Conservation (phyloP, 1,284 basidiomycete species). For the Testicularia cyperi region DNA sequence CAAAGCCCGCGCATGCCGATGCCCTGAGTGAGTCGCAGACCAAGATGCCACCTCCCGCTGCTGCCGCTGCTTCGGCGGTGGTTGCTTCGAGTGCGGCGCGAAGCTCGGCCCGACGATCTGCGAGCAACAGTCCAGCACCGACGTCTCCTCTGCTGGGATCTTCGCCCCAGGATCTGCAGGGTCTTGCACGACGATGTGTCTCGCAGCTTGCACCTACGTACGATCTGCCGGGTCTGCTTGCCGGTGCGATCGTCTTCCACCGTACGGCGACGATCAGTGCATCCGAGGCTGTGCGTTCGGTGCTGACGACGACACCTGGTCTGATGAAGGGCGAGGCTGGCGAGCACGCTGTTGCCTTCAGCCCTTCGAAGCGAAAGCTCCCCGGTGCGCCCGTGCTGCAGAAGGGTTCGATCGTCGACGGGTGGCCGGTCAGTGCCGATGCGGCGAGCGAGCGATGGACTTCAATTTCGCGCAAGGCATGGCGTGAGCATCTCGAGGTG, state of each 20-base stretch:
- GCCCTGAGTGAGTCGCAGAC: conserved; percentile 32
- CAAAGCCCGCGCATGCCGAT: conserved; percentile 4
- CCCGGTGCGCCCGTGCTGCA: conserved; percentile 16
- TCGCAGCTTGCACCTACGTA: conserved; percentile 49
- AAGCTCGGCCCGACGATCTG: conserved; percentile 18
- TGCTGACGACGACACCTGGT: conserved; percentile 49
- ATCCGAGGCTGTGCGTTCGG: conserved; percentile 52
- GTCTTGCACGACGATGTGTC: conserved; percentile 36
- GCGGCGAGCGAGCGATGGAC: conserved; percentile 34
- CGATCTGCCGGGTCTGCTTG: conserved; percentile 56
- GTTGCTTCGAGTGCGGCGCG: too few species aligned
- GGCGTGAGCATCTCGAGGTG: conserved; percentile 53
- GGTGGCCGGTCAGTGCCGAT: conserved; percentile 25
- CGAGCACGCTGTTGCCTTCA: conserved; percentile 36
- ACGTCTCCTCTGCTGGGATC: conserved; percentile 22
- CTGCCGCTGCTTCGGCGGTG: conserved; percentile 9
- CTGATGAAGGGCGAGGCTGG: conserved; percentile 54
- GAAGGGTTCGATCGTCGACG: conserved; percentile 37
- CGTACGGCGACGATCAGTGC: conserved; percentile 58
- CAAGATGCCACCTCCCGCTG: conserved; percentile 39
- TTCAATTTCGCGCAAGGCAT: conserved; percentile 47
- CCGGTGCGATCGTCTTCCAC: conserved; percentile 57
- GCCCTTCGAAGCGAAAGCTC: conserved; percentile 35
- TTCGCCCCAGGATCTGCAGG: conserved; percentile 27
- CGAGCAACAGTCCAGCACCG: conserved; percentile 36